These are phyloP conservation scores for Solanum pennellii DNA, from an alignment of 257 asterid genomes.

Conservation along the genomic window DNA sequence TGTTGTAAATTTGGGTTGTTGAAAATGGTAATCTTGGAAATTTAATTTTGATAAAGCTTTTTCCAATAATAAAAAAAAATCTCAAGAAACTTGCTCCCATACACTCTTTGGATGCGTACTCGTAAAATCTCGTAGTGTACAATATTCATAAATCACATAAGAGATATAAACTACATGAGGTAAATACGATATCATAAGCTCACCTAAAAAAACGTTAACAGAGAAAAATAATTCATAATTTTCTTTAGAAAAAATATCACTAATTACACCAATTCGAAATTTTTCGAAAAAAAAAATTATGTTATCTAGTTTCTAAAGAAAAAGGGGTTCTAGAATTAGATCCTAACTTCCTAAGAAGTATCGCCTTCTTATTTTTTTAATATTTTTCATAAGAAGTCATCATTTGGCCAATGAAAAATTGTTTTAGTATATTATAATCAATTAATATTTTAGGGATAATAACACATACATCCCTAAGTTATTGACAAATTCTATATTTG, in stretches of 20 bases:
- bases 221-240: neutral
- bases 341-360: neutral
- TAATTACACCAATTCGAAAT: accelerated
- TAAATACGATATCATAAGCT: neutral
- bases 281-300: too few species aligned
- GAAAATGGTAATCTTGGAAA: neutral
- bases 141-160: too few species aligned
- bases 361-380: neutral
- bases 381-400: neutral
- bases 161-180: accelerated
- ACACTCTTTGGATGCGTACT: neutral
- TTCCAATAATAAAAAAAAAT: too few species aligned
- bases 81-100: neutral
- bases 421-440: neutral
- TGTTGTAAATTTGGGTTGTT: neutral
- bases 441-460: neutral
- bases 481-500: neutral
- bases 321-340: neutral
- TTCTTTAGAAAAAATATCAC: neutral
- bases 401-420: neutral
- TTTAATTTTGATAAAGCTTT: too few species aligned
- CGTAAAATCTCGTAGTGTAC: too few species aligned
- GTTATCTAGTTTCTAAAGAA: neutral
- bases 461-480: neutral
- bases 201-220: neutral